These are phyloP conservation scores for Nakaseomyces nivariensis DNA, from an alignment of 1,139 yeast genomes.

Conservation along the genomic window DNA sequence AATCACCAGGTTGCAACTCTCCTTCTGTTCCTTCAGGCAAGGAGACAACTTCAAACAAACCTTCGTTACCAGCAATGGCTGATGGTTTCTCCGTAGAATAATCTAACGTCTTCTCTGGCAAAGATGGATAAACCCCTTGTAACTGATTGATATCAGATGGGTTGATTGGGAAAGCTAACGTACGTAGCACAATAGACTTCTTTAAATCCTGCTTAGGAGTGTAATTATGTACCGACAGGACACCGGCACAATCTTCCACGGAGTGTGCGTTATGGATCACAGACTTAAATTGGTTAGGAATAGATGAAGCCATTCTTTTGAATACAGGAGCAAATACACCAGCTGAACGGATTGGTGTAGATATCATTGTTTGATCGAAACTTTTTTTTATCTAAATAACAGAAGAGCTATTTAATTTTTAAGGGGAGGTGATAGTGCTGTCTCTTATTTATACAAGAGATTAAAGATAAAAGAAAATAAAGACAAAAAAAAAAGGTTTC, in stretches of 20 bases:
- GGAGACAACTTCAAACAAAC: slow-evolving; percentile 72
- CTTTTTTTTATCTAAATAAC: no score
- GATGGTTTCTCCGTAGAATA: slow-evolving; percentile 51
- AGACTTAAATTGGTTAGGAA: slow-evolving; percentile 24
- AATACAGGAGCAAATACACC: slow-evolving; percentile 1
- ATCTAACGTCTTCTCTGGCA: slow-evolving; percentile 48
- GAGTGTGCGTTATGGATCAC: slow-evolving; percentile 25
- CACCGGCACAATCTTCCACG: slow-evolving; percentile 22
- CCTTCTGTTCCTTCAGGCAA: slow-evolving; percentile 47
- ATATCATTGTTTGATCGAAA: neutral
- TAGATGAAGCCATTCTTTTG: slow-evolving; percentile 6
- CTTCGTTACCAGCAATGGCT: slow-evolving; percentile 90
- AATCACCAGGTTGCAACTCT: slow-evolving; percentile 60
- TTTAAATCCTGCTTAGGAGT: slow-evolving; percentile 19
- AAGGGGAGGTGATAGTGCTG: no score
- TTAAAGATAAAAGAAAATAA: no score
- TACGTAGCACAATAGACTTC: slow-evolving; percentile 29
- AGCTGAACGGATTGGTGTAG: slow-evolving; percentile 1
- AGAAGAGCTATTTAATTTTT: neutral
- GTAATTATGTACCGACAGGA: slow-evolving; percentile 23
- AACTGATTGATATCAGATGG: slow-evolving; percentile 89
- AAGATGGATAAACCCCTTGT: slow-evolving; percentile 90
- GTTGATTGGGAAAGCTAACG: slow-evolving; percentile 80
- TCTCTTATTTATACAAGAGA: no score
- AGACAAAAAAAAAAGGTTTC: no score